Evolutionary conservation across 148 eudicot species (phyloP).

Genomic region (Heliamphora exappendiculata): DNA sequence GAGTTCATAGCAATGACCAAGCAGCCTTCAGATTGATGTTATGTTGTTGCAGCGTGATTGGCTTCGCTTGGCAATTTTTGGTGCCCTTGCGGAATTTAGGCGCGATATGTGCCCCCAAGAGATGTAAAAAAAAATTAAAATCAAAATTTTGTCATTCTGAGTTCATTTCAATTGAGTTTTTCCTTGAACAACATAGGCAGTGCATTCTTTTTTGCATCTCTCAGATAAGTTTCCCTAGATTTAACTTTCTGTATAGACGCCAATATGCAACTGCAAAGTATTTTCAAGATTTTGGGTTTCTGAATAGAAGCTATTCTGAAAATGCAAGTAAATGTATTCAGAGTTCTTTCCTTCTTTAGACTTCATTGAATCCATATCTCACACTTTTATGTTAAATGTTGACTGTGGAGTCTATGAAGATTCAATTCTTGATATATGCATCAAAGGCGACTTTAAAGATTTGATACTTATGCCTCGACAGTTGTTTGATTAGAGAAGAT

Average conservation of each 20-base stretch:
- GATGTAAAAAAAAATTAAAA: conserved; percentile 29
- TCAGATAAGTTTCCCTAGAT: neutral
- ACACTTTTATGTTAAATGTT: neutral
- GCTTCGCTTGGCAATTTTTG: conserved; percentile 34
- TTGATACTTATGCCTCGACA: too few species aligned
- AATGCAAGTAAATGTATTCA: neutral
- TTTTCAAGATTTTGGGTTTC: neutral
- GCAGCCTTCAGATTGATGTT: conserved; percentile 39
- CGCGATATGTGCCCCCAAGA: conserved; percentile 9
- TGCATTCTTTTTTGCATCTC: neutral
- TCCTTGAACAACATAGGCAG: neutral
- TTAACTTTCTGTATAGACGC: neutral
- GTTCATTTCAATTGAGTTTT: conserved; percentile 5
- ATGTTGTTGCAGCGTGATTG: conserved; percentile 18
- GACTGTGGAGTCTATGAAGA: neutral
- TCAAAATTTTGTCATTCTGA: conserved; percentile 15
- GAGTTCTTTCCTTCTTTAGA: neutral
- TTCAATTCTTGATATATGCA: neutral
- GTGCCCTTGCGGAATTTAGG: conserved; percentile 19
- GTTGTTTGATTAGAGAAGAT: too few species aligned
- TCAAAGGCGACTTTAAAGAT: neutral
- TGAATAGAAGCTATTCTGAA: neutral
- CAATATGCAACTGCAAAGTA: neutral
- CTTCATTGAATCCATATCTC: neutral
- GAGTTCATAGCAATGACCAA: conserved; percentile 51